Evolutionary conservation across 2,329 filamentous ascomycete genomes (phyloP), one percentile per base, ranked within the genome.

Genomic region (Curvularia eragrostidis): DNA sequence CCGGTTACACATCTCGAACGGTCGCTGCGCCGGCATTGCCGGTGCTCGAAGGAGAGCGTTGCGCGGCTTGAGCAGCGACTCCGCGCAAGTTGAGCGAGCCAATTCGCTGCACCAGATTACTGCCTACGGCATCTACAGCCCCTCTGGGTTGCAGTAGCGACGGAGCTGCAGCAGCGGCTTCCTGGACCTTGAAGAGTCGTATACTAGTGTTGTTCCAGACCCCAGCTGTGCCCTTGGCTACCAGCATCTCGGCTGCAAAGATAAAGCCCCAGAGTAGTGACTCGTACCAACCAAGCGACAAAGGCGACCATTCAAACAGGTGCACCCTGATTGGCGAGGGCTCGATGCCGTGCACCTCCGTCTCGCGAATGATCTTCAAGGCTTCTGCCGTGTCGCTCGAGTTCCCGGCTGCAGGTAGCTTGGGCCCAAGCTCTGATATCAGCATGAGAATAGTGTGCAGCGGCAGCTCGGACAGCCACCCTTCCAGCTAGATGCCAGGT

Each of bases 281-380:
- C 77, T 97, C 92, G 75, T 98, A 97, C 95, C 95, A 98, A 48
- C 93, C 94, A 49, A 98, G 83, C 0, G 91, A 90, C 32, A 97
- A 82, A 0, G 91, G 89, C 3, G 93, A 94, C 94, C 94, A 98
- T 78, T 97, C 92, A 70, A 98, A 98, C 13, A 91, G 89, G 72
- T 97, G 93, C 15, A 95, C 89, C 30, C 90, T 85, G 51, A 91
- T 84, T 0, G 89, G 83, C 1, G 87, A 87, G 0, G 90, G 85
- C 44, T 97, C 92, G 36, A 97, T 86, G 8, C 87, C 89, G 9
- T 87, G 84, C 42, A 96, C 80, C 49, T 85, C 83, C 1, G 89
- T 83, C 18, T 83, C 81, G 57, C 82, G 83, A 58, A 91, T 87
- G 24, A 80, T 82, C 42, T 79, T 44, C 71, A 81, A 59, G 68